Percentiles rank a stretch among this genome's conserved stretches.
These are phyloP conservation scores for Populus tomentosa DNA, from an alignment of 441 rosid genomes.

Conservation along the genomic window DNA sequence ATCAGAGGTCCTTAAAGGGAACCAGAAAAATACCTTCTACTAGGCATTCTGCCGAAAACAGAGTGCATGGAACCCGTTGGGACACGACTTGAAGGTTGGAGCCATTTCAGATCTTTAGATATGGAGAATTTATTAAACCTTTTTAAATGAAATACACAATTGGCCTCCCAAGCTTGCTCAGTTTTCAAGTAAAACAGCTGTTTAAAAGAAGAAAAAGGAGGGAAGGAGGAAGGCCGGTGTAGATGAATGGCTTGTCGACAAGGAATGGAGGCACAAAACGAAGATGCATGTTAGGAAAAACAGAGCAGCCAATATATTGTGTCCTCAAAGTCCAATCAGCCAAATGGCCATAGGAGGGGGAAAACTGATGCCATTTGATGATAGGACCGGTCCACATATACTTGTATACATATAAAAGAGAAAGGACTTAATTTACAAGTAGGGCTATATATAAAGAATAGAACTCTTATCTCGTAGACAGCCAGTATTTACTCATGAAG, in stretches of 20 bases:
- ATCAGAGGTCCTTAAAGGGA: too few relatives aligned
- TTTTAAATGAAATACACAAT: too few relatives aligned
- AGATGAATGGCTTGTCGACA: not conserved
- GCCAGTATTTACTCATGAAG: not conserved
- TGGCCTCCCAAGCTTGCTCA: too few relatives aligned
- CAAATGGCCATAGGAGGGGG: not conserved
- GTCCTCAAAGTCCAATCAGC: not conserved
- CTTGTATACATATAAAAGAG: not conserved
- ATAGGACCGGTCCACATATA: not conserved
- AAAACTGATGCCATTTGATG: not conserved
- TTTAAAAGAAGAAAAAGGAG: too few relatives aligned
- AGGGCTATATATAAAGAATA: not conserved
- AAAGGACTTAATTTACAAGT: not conserved
- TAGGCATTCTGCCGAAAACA: too few relatives aligned
- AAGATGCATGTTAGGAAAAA: not conserved
- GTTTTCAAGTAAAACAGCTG: too few relatives aligned
- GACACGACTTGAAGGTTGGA: too few relatives aligned
- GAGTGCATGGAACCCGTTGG: too few relatives aligned
- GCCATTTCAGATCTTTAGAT: too few relatives aligned
- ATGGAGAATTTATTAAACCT: too few relatives aligned
- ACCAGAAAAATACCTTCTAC: too few relatives aligned
- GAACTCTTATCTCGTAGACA: not conserved
- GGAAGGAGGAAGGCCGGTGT: not conserved
- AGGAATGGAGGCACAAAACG: not conserved
- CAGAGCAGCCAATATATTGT: not conserved